Conservation (phyloP, 169 alveolate genomes). For the Plasmodium falciparum region DNA sequence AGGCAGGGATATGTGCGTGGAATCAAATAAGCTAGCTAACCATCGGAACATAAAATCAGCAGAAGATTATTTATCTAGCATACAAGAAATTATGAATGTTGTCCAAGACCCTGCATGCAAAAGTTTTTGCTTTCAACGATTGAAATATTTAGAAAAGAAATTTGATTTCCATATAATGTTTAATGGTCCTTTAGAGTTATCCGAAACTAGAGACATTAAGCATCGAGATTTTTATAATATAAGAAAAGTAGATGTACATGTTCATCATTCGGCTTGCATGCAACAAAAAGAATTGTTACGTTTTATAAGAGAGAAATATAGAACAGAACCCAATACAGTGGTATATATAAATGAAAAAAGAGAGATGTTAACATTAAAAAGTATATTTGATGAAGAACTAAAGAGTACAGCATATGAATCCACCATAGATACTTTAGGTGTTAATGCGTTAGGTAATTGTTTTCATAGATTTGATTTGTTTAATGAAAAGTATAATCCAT, state of each 20-base stretch:
- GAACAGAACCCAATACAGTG: constrained; percentile 84
- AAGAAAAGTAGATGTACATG: constrained; percentile 95
- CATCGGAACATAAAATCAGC: constrained; percentile 19
- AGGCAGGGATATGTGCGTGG: constrained; percentile 47
- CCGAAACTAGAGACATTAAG: constrained; percentile 79
- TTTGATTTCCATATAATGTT: constrained; percentile 82
- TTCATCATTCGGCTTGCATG: constrained; percentile 94
- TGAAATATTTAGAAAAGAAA: constrained; percentile 81
- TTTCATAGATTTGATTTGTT: constrained; percentile 94
- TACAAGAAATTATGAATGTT: constrained; percentile 37
- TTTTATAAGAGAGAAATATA: constrained; percentile 87
- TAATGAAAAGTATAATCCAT: constrained; percentile 92
- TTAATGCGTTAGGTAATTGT: constrained; percentile 91
- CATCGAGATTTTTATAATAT: constrained; percentile 93
- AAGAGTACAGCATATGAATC: constrained; percentile 83
- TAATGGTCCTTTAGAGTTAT: constrained; percentile 83
- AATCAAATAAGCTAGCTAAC: constrained; percentile 25
- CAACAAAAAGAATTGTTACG: constrained; percentile 91
- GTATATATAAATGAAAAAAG: constrained; percentile 81
- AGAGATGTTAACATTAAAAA: constrained; percentile 79
- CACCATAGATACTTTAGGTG: constrained; percentile 87
- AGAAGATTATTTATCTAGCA: constrained; percentile 33
- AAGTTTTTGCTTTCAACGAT: constrained; percentile 82
- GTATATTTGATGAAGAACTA: constrained; percentile 84
- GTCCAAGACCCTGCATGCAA: constrained; percentile 81